These are phyloP conservation scores for Pestalotiopsis sp. DNA, from an alignment of 2,329 filamentous ascomycete species.

Conservation along the genomic window DNA sequence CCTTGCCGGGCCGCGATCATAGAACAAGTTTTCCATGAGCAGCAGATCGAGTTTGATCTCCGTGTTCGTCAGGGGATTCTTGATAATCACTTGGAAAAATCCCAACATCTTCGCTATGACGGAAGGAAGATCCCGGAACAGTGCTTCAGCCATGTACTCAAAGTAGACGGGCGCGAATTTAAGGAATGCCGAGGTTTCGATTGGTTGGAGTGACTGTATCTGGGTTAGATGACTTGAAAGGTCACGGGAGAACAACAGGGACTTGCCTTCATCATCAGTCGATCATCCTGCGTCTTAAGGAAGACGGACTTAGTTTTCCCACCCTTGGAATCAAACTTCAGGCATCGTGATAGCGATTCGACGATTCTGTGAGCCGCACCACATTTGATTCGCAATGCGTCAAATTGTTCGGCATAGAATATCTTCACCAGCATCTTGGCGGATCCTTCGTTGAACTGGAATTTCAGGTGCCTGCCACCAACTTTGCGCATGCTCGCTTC, in stretches of 20 bases:
- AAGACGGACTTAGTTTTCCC: slow-evolving; percentile 98
- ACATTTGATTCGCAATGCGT: slow-evolving; percentile 89
- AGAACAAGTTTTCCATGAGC: slow-evolving; percentile 97
- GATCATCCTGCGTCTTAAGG: slow-evolving; percentile 92
- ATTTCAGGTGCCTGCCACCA: slow-evolving; percentile 92
- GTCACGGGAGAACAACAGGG: slow-evolving; percentile 50
- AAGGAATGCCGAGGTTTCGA: slow-evolving; percentile 92
- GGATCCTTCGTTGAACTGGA: slow-evolving; percentile 91
- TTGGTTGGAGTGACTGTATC: slow-evolving; percentile 76
- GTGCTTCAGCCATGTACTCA: slow-evolving; percentile 91
- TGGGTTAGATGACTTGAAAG: slow-evolving; percentile 39
- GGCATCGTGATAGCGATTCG: slow-evolving; percentile 90
- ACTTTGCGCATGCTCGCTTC: slow-evolving; percentile 83
- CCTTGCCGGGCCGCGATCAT: slow-evolving; percentile 86
- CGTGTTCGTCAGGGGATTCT: slow-evolving; percentile 86
- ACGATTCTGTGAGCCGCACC: slow-evolving; percentile 92
- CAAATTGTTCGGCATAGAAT: slow-evolving; percentile 97
- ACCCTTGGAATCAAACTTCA: slow-evolving; percentile 97
- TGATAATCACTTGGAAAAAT: slow-evolving; percentile 96
- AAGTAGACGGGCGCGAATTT: slow-evolving; percentile 97
- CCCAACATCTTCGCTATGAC: slow-evolving; percentile 99
- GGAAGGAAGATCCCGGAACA: slow-evolving; percentile 93
- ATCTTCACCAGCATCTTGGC: slow-evolving; percentile 98
- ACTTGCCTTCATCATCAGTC: slow-evolving; percentile 79
- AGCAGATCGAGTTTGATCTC: slow-evolving; percentile 95